Percentiles rank a stretch among this genome's conserved stretches.
phyloP scores from a whole-genome alignment of 2,329 filamentous ascomycete species.

The Pseudogymnoascus sp. region DNA sequence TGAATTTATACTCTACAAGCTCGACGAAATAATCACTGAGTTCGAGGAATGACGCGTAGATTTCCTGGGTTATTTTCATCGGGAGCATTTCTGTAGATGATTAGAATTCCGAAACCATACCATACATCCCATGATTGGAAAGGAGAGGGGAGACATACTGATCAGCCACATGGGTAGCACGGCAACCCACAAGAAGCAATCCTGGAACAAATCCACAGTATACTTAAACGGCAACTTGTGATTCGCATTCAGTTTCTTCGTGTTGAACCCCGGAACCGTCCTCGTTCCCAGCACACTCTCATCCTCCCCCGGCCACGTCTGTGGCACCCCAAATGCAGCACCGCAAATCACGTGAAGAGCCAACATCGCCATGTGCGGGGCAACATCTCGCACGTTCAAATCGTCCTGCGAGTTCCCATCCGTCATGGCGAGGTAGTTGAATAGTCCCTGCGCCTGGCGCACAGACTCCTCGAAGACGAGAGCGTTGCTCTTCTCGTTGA shows the following conservation, averaged over 20 bases:
- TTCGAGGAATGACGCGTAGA: conserved; percentile 1
- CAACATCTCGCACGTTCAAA: conserved; percentile 33
- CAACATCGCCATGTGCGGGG: conserved; percentile 39
- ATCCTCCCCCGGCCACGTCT: conserved; percentile 35
- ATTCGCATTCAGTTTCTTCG: conserved; percentile 18
- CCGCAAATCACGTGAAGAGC: conserved; percentile 45
- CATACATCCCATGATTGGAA: background rate
- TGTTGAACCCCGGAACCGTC: conserved; percentile 9
- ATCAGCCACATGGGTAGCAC: conserved; percentile 37
- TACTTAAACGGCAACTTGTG: conserved; percentile 42
- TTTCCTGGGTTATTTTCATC: background rate
- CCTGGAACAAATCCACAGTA: conserved; percentile 38
- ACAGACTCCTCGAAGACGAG: conserved; percentile 36
- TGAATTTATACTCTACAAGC: conserved; percentile 7
- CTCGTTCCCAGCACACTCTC: conserved; percentile 16
- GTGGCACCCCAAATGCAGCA: conserved; percentile 38
- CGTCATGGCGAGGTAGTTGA: conserved; percentile 30
- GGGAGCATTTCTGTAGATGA: background rate
- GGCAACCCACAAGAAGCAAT: conserved; percentile 40
- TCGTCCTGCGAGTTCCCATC: conserved; percentile 9
- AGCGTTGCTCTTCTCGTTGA: conserved; percentile 39
- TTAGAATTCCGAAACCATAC: background rate
- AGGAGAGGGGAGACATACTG: conserved; percentile 19
- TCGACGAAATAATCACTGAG: background rate
- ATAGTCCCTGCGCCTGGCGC: conserved; percentile 36